Base-by-base conservation (phyloP, 202 grass and related monocot genomes). In the Panicum hallii region DNA sequence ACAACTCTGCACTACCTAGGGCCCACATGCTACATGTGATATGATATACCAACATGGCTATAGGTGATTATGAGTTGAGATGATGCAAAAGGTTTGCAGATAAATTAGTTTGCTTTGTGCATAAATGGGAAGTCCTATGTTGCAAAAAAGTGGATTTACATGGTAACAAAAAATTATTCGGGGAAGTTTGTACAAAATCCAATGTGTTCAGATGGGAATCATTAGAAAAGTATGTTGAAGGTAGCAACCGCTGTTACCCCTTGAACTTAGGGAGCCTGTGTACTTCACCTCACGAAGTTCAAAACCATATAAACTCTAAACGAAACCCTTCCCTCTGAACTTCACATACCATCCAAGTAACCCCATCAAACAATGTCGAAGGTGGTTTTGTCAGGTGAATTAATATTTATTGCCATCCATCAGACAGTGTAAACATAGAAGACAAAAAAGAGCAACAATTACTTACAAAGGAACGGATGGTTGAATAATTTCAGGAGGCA, bases 381-480 rank as follows among this genome's bases (percentile, higher is more conserved):
- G 60, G 44, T 32, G 10, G 16, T 62, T 75, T 77, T 63, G 4
- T 22, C 8, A 32, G 9, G 60, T 14, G 32, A 44, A 79, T 50
- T 28, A 50, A 20, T 26, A 49, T 49, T 64, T 79, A 3, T 10
- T 62, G 14, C 2, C 4, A 68, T 66, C 46, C 46, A 69, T 53
- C 32, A 76, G 34, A 12, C 10, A 63, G 13, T 81, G 5, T 19
- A 81, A 77, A 67, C 22, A 23, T n/a, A 44, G 5, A 63, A n/a
- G 11, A 71, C 22, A 83, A 11, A 54, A 53, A n/a, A 30, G 7
- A 65, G 62, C 48, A 40, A 46, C 38, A 22, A 26, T 5, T 19
- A 91, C 89, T 91, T 91, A 91, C 85, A 88, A 45, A 68, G 66
- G 34, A 67, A 20, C 16, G 23, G 45, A 56, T 45, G 34, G n/a